phyloP scores from a whole-genome alignment of 1,284 basidiomycete genomes.

The Cutaneotrichosporon mucoides region DNA sequence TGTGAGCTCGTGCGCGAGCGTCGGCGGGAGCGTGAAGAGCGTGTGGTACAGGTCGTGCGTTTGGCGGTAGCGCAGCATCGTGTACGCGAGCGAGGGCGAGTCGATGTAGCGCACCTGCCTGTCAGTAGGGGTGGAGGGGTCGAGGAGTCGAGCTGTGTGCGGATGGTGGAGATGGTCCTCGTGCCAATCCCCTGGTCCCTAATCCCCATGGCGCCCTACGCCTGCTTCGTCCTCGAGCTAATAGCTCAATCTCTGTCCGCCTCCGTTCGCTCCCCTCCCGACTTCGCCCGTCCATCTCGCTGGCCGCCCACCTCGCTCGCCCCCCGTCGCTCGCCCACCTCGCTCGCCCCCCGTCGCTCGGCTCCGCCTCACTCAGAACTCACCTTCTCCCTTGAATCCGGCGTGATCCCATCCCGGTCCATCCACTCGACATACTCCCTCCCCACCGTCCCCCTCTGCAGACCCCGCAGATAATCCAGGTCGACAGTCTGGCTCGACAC shows the following conservation, averaged over 20 bases:
- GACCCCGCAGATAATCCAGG: slow-evolving; percentile 61
- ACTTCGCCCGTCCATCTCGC: too few relatives aligned
- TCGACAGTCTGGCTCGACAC: slow-evolving; percentile 75
- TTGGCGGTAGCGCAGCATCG: slow-evolving; percentile 97
- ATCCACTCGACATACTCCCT: slow-evolving; percentile 88
- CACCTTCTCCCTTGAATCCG: slow-evolving; percentile 88
- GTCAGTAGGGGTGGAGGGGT: too few relatives aligned
- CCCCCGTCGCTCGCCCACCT: too few relatives aligned
- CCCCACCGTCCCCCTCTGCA: slow-evolving; percentile 80
- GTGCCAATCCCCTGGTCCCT: too few relatives aligned
- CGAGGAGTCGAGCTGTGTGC: too few relatives aligned
- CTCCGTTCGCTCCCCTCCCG: too few relatives aligned
- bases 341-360: too few relatives aligned
- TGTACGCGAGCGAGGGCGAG: slow-evolving; percentile 89
- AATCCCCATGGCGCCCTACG: too few relatives aligned
- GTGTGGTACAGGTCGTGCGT: slow-evolving; percentile 96
- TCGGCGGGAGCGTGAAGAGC: slow-evolving; percentile 79
- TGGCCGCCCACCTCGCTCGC: too few relatives aligned
- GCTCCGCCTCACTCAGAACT: slow-evolving; percentile 34
- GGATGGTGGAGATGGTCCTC: too few relatives aligned
- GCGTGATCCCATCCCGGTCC: slow-evolving; percentile 81
- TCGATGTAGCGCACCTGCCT: slow-evolving; percentile 84
- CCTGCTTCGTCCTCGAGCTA: too few relatives aligned
- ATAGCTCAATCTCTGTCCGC: too few relatives aligned
- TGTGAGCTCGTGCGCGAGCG: slow-evolving; percentile 87